Base-by-base conservation (phyloP, 2,329 filamentous ascomycete species). In the Fusarium protoensiforme region DNA sequence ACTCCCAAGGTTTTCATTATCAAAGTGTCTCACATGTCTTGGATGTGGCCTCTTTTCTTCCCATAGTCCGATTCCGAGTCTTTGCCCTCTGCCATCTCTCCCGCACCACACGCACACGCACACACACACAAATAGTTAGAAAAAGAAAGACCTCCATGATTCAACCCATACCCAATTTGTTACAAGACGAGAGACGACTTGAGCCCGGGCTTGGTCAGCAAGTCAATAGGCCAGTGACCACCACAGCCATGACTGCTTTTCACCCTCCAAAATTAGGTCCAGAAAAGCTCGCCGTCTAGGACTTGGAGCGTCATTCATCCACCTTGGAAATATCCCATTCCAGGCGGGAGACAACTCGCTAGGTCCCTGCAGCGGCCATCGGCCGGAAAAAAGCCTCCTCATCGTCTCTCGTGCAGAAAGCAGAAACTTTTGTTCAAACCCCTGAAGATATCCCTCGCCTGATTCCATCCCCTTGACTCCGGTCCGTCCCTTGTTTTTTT, bases 321-420 rank as follows among this genome's bases (percentile, higher is more conserved):
- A 61, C 71, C 59, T 56, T 39, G 68, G 72, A 78, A 73, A 64
- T 78, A 63, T 77, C 64, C 54, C 75, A 78, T 75, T 71, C 76
- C 73, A 64, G 61, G 51, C 31, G 71, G 71, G 69, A 54, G 67
- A 76, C 71, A 75, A 22, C 63, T 46, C 41, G 27, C 64, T 63
- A 51, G 61, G 61, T 69, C 73, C 71, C 54, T 24, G 59, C 64
- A 67, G 68, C 65, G 73, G 70, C 68, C 67, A 46, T 72, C 60
- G 54, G 67, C 72, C 67, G 65, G 61, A 38, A 67, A 75, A 72
- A 75, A 69, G 64, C 66, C 51, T 73, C 61, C 58, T 65, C 65
- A 61, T 71, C 70, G 56, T 67, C 68, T 67, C 71, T 68, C 64
- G 58, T 46, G 54, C 69, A 57, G 57, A 73, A 68, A 74, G 53